These are phyloP conservation scores for Nakazawaea ambrosiae DNA, from an alignment of 805 yeast genomes.

Conservation along the genomic window DNA sequence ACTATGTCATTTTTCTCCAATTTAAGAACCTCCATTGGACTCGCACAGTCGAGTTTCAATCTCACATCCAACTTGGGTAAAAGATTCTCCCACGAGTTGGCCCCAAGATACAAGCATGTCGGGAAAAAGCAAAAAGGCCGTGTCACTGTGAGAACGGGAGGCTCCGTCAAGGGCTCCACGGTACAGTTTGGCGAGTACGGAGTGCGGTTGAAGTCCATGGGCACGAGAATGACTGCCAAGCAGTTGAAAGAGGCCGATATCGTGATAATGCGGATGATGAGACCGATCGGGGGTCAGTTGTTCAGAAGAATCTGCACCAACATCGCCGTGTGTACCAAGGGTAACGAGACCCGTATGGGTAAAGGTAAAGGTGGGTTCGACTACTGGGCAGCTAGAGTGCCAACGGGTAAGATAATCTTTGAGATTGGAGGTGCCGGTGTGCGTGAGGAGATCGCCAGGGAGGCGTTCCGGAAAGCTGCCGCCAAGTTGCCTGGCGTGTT, in stretches of 20 bases:
- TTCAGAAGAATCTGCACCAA: conserved; percentile 79
- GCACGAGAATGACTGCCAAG: conserved; percentile 75
- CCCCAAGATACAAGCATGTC: conserved; percentile 65
- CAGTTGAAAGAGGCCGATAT: conserved; percentile 90
- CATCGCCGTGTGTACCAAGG: conserved; percentile 89
- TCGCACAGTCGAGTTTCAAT: not conserved
- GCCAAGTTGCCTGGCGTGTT: conserved; percentile 88
- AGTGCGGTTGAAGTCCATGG: conserved; percentile 81
- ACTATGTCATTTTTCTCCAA: too few relatives aligned
- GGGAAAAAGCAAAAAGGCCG: conserved; percentile 89
- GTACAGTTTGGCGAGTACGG: conserved; percentile 81
- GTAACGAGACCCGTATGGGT: conserved; percentile 99
- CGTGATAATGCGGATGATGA: conserved; percentile 74
- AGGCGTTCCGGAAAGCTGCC: conserved; percentile 84
- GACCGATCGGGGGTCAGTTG: conserved; percentile 69
- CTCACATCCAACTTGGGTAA: conserved; percentile 15
- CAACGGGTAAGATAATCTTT: conserved; percentile 88
- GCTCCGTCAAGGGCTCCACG: conserved; percentile 83
- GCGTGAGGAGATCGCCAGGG: conserved; percentile 86
- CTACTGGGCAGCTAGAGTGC: conserved; percentile 94
- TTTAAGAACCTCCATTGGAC: too few relatives aligned
- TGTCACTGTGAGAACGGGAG: conserved; percentile 91
- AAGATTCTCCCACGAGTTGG: conserved; percentile 59
- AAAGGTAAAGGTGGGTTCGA: conserved; percentile 98
- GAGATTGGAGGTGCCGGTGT: conserved; percentile 66